A percentile compares a stretch with the other conserved stretches of the same genome.
Evolutionary conservation across 2,329 filamentous ascomycete species (phyloP).

Genomic region (Aspergillus quadrilineatus): DNA sequence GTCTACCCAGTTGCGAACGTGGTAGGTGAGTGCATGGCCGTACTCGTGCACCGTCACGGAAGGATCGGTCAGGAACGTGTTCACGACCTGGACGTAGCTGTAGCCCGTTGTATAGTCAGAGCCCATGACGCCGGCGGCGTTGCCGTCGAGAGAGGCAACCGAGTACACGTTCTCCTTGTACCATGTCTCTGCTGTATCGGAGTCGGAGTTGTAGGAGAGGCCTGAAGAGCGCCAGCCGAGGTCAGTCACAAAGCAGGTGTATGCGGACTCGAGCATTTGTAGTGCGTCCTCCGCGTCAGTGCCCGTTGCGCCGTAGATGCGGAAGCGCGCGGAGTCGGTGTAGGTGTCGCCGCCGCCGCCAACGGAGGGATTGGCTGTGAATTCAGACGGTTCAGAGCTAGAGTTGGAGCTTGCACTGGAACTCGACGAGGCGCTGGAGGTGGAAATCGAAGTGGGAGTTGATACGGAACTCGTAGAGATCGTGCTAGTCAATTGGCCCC

Average conservation of each 20-base stretch:
- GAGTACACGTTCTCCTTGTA: constrained; percentile 16
- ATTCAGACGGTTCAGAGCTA: not conserved
- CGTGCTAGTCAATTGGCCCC: not conserved
- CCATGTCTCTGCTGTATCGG: not conserved
- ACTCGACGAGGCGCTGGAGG: too few relatives aligned
- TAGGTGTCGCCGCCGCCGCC: constrained; percentile 10
- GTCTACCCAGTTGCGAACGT: constrained; percentile 13
- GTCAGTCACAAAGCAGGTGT: constrained; percentile 13
- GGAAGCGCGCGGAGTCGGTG: constrained; percentile 15
- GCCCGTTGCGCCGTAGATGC: constrained; percentile 7
- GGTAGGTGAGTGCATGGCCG: constrained; percentile 14
- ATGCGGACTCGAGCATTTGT: constrained; percentile 14
- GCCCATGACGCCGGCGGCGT: constrained; percentile 9
- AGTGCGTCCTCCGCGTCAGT: not conserved
- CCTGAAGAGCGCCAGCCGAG: constrained; percentile 7
- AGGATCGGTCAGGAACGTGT: constrained; percentile 1
- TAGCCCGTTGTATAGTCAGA: constrained; percentile 4
- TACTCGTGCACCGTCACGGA: constrained; percentile 14
- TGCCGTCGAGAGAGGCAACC: not conserved
- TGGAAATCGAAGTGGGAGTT: not conserved
- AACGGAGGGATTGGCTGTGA: constrained; percentile 14
- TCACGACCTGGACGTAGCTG: constrained; percentile 10
- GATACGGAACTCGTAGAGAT: not conserved
- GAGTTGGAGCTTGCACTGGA: not conserved
- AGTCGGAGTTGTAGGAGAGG: constrained; percentile 6